Percentiles rank a stretch among this genome's conserved stretches.
Evolutionary conservation across 1,139 yeast species (phyloP).

Genomic region (Saccharomyces hybrid): DNA sequence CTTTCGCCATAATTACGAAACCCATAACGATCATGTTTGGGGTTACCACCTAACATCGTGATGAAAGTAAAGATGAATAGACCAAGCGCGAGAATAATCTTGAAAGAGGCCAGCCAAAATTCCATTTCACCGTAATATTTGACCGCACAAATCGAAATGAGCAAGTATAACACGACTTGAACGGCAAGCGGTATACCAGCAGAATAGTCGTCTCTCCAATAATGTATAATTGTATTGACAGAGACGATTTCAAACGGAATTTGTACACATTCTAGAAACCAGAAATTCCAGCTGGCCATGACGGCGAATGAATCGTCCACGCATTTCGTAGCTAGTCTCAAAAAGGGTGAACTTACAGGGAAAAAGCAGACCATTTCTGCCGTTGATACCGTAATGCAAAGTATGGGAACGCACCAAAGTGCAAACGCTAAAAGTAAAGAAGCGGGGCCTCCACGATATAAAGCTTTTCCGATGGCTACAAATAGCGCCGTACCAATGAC

Average conservation of each 20-base stretch:
- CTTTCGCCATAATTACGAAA: conserved; percentile 56
- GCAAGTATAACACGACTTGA: conserved; percentile 54
- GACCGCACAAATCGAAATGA: conserved; percentile 67
- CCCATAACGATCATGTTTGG: conserved; percentile 56
- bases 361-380: conserved; percentile 80
- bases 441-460: conserved; percentile 70
- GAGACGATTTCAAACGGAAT: conserved; percentile 80
- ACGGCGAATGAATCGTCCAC: conserved; percentile 67
- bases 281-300: conserved; percentile 75
- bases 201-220: conserved; percentile 69
- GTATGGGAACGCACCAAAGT: conserved; percentile 52
- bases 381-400: conserved; percentile 60
- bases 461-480: conserved; percentile 66
- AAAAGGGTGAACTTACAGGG: conserved; percentile 64
- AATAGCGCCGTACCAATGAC: conserved; percentile 76
- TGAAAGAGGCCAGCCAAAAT: conserved; percentile 72
- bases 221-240: conserved; percentile 69
- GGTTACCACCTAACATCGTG: conserved; percentile 84
- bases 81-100: conserved; percentile 64
- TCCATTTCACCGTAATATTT: conserved; percentile 69
- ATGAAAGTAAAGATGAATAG: conserved; percentile 64
- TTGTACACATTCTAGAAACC: conserved; percentile 65
- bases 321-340: conserved; percentile 48
- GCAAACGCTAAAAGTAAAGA: conserved; percentile 61
- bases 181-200: conserved; percentile 58